Evolutionary conservation across 768 basidiomycete species (phyloP), one percentile per base, ranked within the genome.

Genomic region (Boletus insuetus): DNA sequence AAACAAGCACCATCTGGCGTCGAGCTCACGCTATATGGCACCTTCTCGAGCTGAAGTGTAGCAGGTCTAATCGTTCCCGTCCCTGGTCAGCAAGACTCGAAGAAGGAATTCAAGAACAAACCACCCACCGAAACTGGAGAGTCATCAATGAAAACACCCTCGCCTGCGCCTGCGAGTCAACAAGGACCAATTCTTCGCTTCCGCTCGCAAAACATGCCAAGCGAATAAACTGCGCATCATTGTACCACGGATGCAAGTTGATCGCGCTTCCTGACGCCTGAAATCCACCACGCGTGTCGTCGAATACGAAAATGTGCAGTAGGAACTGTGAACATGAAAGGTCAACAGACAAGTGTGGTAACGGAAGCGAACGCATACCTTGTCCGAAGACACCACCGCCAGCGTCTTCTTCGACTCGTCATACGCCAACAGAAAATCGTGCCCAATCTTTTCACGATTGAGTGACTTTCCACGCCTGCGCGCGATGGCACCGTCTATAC

Each of bases 1-100:
- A 85, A 61, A 57, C 82, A 84, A 22, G 83, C 72, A 0, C 81
- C 82, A 58, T 84, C 83, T 0, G 83, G 81, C 0, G 83, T 76
- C 1, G 81, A 76, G 61, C 69, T n/a, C 58, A 64, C 16, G 46
- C 55, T 54, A 17, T 49, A 34, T 0, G 81, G 80, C 6, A 64
- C 44, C 17, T 61, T 55, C 0, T 66, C 57, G 9, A 84, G 67
- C n/a, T 75, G 66, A 6, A 83, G 59, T 0, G 75, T 69, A 0
- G 82, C 77, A 12, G 81, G 78, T 31, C 82, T 83, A 20, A 4
- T 37, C 2, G 13, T 24, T 31, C 16, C 34, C 16, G 8, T 22
- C 7, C 0, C 1, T 7, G 6, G 6, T 64, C n/a, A 66, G 54
- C 11, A 22, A 46, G 11, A 16, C 49, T 4, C 29, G 38, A 10